phyloP scores from a whole-genome alignment of 192 early-diverging fungal species.

The Coemansia sp. region DNA sequence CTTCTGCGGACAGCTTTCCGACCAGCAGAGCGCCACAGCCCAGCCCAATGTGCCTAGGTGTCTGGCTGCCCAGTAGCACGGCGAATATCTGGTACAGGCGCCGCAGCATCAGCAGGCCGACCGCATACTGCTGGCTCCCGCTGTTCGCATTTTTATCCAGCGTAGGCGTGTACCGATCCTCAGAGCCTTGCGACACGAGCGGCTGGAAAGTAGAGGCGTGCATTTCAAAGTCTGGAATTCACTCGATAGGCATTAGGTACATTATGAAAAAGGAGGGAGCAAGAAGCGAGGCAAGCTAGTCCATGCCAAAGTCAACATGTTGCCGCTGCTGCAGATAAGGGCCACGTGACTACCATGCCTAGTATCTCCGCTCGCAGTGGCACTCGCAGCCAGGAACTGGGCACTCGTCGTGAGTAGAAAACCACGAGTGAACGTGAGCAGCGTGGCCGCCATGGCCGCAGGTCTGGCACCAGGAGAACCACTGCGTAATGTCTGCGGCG shows the following conservation, averaged over 20 bases:
- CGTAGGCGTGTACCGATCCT: not conserved
- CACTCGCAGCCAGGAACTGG: constrained; percentile 86
- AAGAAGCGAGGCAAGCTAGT: not conserved
- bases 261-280: not conserved
- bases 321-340: not conserved
- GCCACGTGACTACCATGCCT: constrained; percentile 1
- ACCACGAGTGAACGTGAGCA: constrained; percentile 89
- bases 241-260: not conserved
- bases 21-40: constrained; percentile 23
- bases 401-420: constrained; percentile 76
- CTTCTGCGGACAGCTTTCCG: constrained; percentile 32
- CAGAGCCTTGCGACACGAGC: not conserved
- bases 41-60: constrained; percentile 19
- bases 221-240: constrained; percentile 9
- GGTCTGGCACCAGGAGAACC: constrained; percentile 99
- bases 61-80: constrained; percentile 8
- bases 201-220: not conserved
- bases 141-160: not conserved
- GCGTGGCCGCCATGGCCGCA: constrained; percentile 97
- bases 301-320: not conserved
- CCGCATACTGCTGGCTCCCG: constrained; percentile 34
- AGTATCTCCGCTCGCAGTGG: constrained; percentile 32
- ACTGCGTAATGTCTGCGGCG: constrained; percentile 66
- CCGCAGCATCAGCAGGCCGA: constrained; percentile 26
- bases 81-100: constrained; percentile 20